Conservation (phyloP, 2,329 filamentous ascomycete species). For the Botrytis squamosa region DNA sequence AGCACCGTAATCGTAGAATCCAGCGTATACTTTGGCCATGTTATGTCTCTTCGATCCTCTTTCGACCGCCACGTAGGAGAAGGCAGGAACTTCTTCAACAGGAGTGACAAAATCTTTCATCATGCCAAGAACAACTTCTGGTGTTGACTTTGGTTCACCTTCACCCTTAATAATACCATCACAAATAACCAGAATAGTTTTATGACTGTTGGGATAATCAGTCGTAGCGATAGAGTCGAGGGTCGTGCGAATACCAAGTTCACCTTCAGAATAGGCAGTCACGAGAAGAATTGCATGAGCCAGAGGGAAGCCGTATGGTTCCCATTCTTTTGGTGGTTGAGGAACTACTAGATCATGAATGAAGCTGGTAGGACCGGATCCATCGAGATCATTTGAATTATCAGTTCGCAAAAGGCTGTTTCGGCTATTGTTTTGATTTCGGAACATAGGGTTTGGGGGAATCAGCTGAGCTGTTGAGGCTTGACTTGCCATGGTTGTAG, state of each 20-base stretch:
- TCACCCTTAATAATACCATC: slow-evolving; percentile 97
- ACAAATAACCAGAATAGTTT: slow-evolving; percentile 92
- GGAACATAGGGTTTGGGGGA: slow-evolving; percentile 71
- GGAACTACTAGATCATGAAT: slow-evolving; percentile 95
- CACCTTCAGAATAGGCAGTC: slow-evolving; percentile 95
- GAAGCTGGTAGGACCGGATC: slow-evolving; percentile 83
- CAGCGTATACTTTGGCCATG: slow-evolving; percentile 97
- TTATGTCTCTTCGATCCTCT: slow-evolving; percentile 97
- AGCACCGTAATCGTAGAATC: slow-evolving; percentile 94
- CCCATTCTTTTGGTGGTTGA: slow-evolving; percentile 94
- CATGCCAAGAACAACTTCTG: slow-evolving; percentile 88
- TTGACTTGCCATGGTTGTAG: slow-evolving; percentile 95
- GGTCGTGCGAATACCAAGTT: slow-evolving; percentile 87
- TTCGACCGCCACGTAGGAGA: slow-evolving; percentile 94
- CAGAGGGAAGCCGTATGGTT: slow-evolving; percentile 92
- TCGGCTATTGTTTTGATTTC: slow-evolving; percentile 60
- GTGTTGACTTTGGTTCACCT: slow-evolving; percentile 82
- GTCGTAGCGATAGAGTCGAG: slow-evolving; percentile 95
- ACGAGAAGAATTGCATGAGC: slow-evolving; percentile 93
- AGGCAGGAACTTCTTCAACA: slow-evolving; percentile 79
- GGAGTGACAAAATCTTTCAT: slow-evolving; percentile 85
- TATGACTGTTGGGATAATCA: slow-evolving; percentile 99
- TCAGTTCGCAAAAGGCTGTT: slow-evolving; percentile 64
- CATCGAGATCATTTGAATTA: slow-evolving; percentile 59
- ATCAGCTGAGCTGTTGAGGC: slow-evolving; percentile 68